Evolutionary conservation across 805 yeast species (phyloP), one percentile per base, ranked within the genome.

Genomic region (Nakazawaea sp.): DNA sequence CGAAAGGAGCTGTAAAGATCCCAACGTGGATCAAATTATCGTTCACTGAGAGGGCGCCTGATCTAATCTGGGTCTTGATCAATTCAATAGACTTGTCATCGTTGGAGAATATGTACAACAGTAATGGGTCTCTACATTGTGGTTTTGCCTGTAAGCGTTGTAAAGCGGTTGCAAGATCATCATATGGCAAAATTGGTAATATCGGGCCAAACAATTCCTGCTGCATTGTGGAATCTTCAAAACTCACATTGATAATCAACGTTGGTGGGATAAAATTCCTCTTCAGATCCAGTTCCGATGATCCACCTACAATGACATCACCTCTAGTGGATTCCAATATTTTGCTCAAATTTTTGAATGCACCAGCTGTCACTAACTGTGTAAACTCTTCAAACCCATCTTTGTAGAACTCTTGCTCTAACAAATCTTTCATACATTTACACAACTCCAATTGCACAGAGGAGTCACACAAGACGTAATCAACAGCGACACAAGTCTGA

Each of bases 401-500:
- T 4, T 52, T 51, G 0, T 74, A 69, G 52, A 55, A 85, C 32
- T 75, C 59, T 32, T 64, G 67, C 19, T 61, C 57, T 24, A 59
- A 55, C 21, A 70, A 49, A 16, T 67, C 66, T 27, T 55, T 48
- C 37, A 66, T 49, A 38, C 73, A 51, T 5, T 58, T 63, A 1
- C 76, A 58, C 35, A 84, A 72, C 44, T 71, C 61, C 19, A 63
- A 72, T 49, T 78, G 75, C 17, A 78, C 58, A 3, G 66, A 55
- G 39, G 68, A 73, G 41, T 81, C 86, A n/a, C 78, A 81, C 31
- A 86, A 50, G 4, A 82, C 61, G 51, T 87, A 89, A 60, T 90
- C 97, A 7, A 89, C 82, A 8, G 95, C 84, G 27, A 86, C 83
- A 63, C 97, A 89, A 2, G 92, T 78, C 62, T 89, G 97, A 13